Evolutionary conservation across 176 grass and related monocot species (phyloP).

Genomic region (Juncus effusus): DNA sequence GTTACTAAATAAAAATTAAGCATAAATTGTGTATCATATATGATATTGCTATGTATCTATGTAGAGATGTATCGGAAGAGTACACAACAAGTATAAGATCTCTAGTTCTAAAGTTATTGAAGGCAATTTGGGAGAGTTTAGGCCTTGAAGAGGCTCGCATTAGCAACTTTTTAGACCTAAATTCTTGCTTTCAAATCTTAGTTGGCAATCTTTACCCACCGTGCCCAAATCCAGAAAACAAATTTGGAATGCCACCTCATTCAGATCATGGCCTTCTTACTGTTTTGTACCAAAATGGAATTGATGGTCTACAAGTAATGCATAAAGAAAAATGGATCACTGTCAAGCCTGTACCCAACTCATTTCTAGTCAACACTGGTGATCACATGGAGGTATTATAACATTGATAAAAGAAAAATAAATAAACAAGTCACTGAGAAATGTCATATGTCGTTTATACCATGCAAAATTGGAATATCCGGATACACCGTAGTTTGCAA

Average conservation of each 20-base stretch:
- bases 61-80: conserved; percentile 42
- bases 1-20: no score
- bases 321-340: conserved; percentile 44
- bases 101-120: conserved; percentile 38
- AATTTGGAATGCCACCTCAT: conserved; percentile 42
- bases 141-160: conserved; percentile 37
- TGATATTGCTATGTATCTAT: background rate
- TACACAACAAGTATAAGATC: conserved; percentile 39
- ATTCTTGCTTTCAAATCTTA: conserved; percentile 55
- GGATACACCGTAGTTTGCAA: no score
- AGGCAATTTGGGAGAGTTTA: conserved; percentile 52
- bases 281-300: conserved; percentile 62
- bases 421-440: background rate
- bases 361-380: conserved; percentile 61
- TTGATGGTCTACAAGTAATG: conserved; percentile 63
- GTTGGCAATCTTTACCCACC: conserved; percentile 50
- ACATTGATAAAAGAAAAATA: background rate
- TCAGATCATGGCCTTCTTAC: conserved; percentile 76
- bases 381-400: conserved; percentile 78
- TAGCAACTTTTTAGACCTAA: conserved; percentile 35
- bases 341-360: conserved; percentile 51
- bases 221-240: conserved; percentile 13
- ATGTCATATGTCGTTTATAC: background rate
- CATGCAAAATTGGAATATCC: no score
- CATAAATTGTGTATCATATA: no score